Conservation (phyloP, 805 yeast species). For the Phaffomyces opuntiae region DNA sequence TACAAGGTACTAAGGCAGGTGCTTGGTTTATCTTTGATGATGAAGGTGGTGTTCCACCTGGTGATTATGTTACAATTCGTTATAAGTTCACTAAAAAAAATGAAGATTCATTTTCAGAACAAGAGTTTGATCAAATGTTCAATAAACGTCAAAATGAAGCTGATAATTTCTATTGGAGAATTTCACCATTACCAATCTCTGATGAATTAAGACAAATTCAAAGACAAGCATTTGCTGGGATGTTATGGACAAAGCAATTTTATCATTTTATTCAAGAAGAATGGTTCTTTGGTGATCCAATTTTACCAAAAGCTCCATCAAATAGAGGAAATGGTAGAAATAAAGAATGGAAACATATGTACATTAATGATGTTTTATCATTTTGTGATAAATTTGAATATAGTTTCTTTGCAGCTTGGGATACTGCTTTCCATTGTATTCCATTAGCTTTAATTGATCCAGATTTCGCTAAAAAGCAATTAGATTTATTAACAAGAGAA, state of each 20-base stretch:
- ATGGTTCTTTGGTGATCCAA: constrained; percentile 86
- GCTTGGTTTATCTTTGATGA: constrained; percentile 79
- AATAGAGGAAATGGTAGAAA: constrained; percentile 85
- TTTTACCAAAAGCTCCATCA: constrained; percentile 68
- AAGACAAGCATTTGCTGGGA: constrained; percentile 91
- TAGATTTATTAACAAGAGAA: constrained; percentile 80
- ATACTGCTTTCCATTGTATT: constrained; percentile 89
- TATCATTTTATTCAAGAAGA: constrained; percentile 79
- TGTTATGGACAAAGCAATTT: constrained; percentile 90
- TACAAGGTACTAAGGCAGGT: constrained; percentile 72
- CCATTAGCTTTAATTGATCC: constrained; percentile 94
- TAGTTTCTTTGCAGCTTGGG: constrained; percentile 97
- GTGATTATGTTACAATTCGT: constrained; percentile 80
- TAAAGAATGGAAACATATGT: constrained; percentile 81
- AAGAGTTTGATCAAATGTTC: constrained; percentile 61
- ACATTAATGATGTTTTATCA: constrained; percentile 80
- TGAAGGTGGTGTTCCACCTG: constrained; percentile 74
- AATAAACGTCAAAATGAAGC: constrained; percentile 78
- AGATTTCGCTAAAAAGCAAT: constrained; percentile 81
- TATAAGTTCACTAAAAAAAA: constrained; percentile 54
- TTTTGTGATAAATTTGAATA: constrained; percentile 96
- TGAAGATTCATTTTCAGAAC: constrained; percentile 53
- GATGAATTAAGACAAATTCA: constrained; percentile 77
- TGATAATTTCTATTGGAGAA: constrained; percentile 85
- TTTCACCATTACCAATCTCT: constrained; percentile 77